A percentile compares a stretch with the other conserved stretches of the same genome.
phyloP scores from a whole-genome alignment of 768 basidiomycete species.

The Amanita subjunquillea region DNA sequence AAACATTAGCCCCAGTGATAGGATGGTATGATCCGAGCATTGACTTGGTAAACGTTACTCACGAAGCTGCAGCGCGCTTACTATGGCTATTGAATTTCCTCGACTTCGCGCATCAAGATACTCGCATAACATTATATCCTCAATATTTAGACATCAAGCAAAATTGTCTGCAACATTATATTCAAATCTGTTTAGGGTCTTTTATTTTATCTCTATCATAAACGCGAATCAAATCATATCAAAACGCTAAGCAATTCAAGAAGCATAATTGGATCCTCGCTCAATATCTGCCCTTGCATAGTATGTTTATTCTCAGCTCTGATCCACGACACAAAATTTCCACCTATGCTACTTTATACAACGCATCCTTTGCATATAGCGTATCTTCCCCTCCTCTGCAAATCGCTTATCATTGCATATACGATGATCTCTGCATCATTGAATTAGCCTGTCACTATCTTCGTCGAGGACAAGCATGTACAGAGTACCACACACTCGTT shows the following conservation, averaged over 20 bases:
- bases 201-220: constrained; percentile 3
- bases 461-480: background rate
- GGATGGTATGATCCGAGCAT: constrained; percentile 22
- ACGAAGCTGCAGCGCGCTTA: constrained; percentile 27
- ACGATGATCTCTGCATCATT: constrained; percentile 2
- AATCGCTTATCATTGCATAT: constrained; percentile 3
- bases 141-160: constrained; percentile 5
- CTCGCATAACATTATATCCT: background rate
- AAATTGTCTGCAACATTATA: constrained; percentile 6
- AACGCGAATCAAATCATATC: background rate
- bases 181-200: constrained; percentile 1
- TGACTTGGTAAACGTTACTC: constrained; percentile 4
- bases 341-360: constrained; percentile 5
- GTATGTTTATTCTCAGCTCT: constrained; percentile 2
- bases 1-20: constrained; percentile 18
- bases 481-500: background rate
- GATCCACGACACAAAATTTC: background rate
- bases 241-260: background rate
- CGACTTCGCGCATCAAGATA: background rate
- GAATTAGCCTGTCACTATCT: background rate
- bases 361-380: constrained; percentile 7
- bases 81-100: constrained; percentile 27
- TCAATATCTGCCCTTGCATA: constrained; percentile 4
- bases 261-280: background rate
- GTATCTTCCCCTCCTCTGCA: constrained; percentile 1